phyloP scores from a whole-genome alignment of 805 yeast species.

The Kazachstania psychrophila region DNA sequence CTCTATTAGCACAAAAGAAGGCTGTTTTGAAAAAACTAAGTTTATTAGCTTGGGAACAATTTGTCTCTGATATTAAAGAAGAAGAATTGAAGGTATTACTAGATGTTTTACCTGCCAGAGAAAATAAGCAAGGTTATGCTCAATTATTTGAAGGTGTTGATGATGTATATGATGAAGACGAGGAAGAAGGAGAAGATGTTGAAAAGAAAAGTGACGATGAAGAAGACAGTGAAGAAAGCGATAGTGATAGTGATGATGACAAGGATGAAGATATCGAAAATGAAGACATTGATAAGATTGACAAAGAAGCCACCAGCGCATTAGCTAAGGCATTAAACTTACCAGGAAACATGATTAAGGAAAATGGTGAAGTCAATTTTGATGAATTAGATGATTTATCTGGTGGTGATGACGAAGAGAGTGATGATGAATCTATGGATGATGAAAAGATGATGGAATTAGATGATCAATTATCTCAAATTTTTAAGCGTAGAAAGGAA shows the following conservation, averaged over 20 bases:
- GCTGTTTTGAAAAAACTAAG: slow-evolving; percentile 49
- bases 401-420: slow-evolving; percentile 36
- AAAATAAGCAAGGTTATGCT: slow-evolving; percentile 73
- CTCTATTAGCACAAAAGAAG: slow-evolving; percentile 49
- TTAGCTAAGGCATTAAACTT: slow-evolving; percentile 65
- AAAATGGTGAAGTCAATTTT: slow-evolving; percentile 36
- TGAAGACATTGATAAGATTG: slow-evolving; percentile 40
- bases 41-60: slow-evolving; percentile 47
- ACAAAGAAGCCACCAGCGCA: slow-evolving; percentile 49
- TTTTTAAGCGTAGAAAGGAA: slow-evolving; percentile 74
- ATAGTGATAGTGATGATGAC: slow-evolving; percentile 25
- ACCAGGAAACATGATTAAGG: slow-evolving; percentile 39
- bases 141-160: slow-evolving; percentile 61
- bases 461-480: slow-evolving; percentile 72
- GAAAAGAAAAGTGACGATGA: slow-evolving; percentile 27
- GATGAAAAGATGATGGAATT: slow-evolving; percentile 95
- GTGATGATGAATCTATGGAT: slow-evolving; percentile 77
- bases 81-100: slow-evolving; percentile 41
- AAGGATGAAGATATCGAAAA: slow-evolving; percentile 29
- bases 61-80: slow-evolving; percentile 37
- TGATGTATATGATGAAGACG: slow-evolving; percentile 38
- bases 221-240: slow-evolving; percentile 29
- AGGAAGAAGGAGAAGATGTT: slow-evolving; percentile 33
- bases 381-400: slow-evolving; percentile 40
- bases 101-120: slow-evolving; percentile 55